Evolutionary conservation across 129 eudicot species (phyloP).

Genomic region (Lactuca saligna): DNA sequence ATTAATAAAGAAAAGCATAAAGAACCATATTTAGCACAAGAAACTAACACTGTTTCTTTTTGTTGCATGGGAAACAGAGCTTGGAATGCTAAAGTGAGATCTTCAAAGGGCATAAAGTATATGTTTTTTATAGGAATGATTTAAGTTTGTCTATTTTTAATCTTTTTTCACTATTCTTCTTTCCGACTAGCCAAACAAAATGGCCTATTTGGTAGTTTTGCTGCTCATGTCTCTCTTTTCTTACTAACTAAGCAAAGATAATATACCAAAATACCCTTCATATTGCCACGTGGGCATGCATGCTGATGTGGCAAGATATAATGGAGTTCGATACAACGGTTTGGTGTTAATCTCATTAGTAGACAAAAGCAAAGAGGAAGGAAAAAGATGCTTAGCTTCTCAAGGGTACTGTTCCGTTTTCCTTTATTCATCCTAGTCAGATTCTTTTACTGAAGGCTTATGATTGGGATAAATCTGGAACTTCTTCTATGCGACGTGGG

Average conservation of each 20-base stretch:
- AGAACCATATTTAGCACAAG: conserved; percentile 61
- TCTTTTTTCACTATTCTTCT: conserved; percentile 42
- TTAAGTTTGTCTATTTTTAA: conserved; percentile 36
- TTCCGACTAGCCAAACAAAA: conserved; percentile 51
- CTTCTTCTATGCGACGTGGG: conserved; percentile 53
- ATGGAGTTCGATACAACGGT: conserved; percentile 34
- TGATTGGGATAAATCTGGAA: conserved; percentile 75
- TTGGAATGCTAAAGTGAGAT: conserved; percentile 91
- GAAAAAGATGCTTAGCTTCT: conserved; percentile 88
- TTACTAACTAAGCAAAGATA: conserved; percentile 62
- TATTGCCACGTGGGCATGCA: conserved; percentile 17
- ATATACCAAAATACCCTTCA: conserved; percentile 36
- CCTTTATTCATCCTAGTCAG: conserved; percentile 66
- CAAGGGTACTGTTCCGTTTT: conserved; percentile 57
- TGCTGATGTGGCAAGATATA: conserved; percentile 39
- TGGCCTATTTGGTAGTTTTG: conserved; percentile 46
- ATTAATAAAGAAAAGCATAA: conserved; percentile 53
- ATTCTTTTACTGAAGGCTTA: conserved; percentile 61
- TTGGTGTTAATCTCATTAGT: conserved; percentile 42
- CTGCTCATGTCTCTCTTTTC: conserved; percentile 52
- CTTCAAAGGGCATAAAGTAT: conserved; percentile 66
- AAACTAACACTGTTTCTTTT: conserved; percentile 58
- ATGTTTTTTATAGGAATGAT: conserved; percentile 41
- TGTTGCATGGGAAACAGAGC: conserved; percentile 69
- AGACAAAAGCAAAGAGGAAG: conserved; percentile 43